Base-by-base conservation (phyloP, 2,329 filamentous ascomycete genomes). In the Penicillium sp. region DNA sequence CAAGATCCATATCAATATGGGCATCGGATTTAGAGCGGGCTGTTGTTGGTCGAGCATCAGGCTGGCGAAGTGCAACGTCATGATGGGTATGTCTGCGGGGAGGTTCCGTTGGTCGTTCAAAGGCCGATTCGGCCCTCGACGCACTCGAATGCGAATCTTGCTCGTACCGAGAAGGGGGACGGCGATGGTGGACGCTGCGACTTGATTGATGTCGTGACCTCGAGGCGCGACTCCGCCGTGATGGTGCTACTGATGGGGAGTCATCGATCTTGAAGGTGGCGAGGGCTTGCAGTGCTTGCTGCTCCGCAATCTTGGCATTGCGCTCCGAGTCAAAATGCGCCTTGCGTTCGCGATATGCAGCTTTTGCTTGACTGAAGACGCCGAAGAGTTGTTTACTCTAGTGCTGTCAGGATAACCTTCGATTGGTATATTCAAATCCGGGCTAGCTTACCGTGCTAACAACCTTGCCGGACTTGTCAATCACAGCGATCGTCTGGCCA, bases 361-460 rank as follows among this genome's bases (percentile, higher is more conserved):
- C 85, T 71, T 90, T 91, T 60, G 92, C 93, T 71, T 97, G 92
- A 73, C 91, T 96, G 81, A 96, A 95, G 69, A 97, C 88, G 70
- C 86, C 88, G 69, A 95, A 84, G 23, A 97, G 80, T 66, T 96
- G 90, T 77, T 95, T 96, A 69, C 91, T 91, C 91, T 95, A 68
- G 43, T 46, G n/a, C 51, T 64, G 44, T 49, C 22, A 37, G 22
- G 31, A 44, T 35, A 43, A 43, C 26, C 26, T 44, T 51, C 7
- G 31, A 23, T 43, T 18, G 50, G 44, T 41, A 51, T 29, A 51
- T 55, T 45, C 47, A 58, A 53, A 56, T 60, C 80, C 18, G 22
- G 49, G 40, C 53, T 11, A 33, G 54, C 88, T 73, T 81, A 92
- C 90, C 56, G 88, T 94, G 81, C 87, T 92, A 66, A 96, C 90